Percentiles rank a stretch among this genome's conserved stretches.
Evolutionary conservation across 2,329 filamentous ascomycete species (phyloP).

Genomic region (Shiraia bambusicola): DNA sequence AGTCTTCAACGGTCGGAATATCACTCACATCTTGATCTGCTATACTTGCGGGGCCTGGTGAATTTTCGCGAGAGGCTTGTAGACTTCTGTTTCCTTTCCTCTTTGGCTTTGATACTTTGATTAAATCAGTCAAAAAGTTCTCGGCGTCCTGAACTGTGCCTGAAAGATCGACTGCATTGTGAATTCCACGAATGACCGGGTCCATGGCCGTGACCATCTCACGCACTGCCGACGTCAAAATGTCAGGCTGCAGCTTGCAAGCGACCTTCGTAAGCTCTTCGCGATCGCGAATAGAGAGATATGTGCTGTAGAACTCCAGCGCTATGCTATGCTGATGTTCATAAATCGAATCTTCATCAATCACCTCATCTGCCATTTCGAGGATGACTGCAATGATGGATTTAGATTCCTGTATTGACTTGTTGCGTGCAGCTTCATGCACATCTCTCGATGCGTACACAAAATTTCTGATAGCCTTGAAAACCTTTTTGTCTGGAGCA

Average conservation of each 20-base stretch:
- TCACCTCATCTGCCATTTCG: slow-evolving; percentile 49
- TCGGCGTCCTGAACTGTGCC: slow-evolving; percentile 68
- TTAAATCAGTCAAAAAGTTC: slow-evolving; percentile 69
- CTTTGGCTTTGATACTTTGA: slow-evolving; percentile 55
- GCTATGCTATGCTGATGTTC: slow-evolving; percentile 64
- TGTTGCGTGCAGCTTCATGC: slow-evolving; percentile 61
- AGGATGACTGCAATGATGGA: slow-evolving; percentile 72
- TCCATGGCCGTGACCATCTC: slow-evolving; percentile 70
- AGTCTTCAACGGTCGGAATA: slow-evolving; percentile 68
- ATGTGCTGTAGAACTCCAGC: slow-evolving; percentile 68
- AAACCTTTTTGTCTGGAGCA: slow-evolving; percentile 60
- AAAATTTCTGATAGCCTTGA: slow-evolving; percentile 62
- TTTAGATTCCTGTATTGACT: slow-evolving; percentile 55
- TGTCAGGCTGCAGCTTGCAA: slow-evolving; percentile 69
- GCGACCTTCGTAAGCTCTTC: slow-evolving; percentile 67
- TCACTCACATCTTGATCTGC: slow-evolving; percentile 23
- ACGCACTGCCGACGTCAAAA: slow-evolving; percentile 67
- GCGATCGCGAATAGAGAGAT: slow-evolving; percentile 73
- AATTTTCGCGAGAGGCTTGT: slow-evolving; percentile 26
- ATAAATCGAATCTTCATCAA: slow-evolving; percentile 52
- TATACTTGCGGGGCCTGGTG: slow-evolving; percentile 26
- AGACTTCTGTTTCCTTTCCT: slow-evolving; percentile 32
- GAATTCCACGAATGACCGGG: slow-evolving; percentile 70
- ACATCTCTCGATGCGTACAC: slow-evolving; percentile 55
- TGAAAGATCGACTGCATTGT: slow-evolving; percentile 70